These are phyloP conservation scores for Phytophthora lateralis DNA, from an alignment of 352 stramenopile species.

Conservation along the genomic window DNA sequence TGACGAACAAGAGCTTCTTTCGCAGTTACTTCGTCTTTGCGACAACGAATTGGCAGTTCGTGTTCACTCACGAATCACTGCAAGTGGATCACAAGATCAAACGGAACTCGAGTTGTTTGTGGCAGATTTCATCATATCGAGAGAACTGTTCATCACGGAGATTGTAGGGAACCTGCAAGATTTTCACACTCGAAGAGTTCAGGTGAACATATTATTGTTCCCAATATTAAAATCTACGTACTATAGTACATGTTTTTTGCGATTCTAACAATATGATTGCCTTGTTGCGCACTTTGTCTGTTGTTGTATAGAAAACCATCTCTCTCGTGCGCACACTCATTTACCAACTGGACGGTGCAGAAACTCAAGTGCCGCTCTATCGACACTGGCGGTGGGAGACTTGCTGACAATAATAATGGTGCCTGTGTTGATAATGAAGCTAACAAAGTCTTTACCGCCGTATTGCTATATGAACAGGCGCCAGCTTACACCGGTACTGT, in stretches of 20 bases:
- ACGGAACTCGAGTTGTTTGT: slow-evolving; percentile 39
- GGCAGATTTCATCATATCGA: slow-evolving; percentile 38
- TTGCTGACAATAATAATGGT: neutral
- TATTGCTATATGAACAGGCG: slow-evolving; percentile 22
- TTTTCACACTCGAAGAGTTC: neutral
- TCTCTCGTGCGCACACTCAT: slow-evolving; percentile 40
- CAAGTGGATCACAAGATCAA: slow-evolving; percentile 4
- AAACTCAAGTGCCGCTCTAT: slow-evolving; percentile 20
- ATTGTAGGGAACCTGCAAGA: slow-evolving; percentile 17
- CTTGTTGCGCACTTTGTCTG: neutral
- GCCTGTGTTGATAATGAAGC: neutral
- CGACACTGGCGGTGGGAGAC: slow-evolving; percentile 36
- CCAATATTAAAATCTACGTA: no score
- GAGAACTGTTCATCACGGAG: slow-evolving; percentile 31
- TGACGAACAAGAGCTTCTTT: slow-evolving; percentile 36
- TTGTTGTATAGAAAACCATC: slow-evolving; percentile 20
- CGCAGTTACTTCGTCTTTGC: slow-evolving; percentile 28
- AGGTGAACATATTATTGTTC: slow-evolving; percentile 21
- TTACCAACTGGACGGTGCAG: slow-evolving; percentile 27
- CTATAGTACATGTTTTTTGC: slow-evolving; percentile 2
- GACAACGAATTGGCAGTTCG: neutral
- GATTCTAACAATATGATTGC: slow-evolving; percentile 11
- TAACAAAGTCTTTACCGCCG: slow-evolving; percentile 5
- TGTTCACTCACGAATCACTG: neutral
- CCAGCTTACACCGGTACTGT: slow-evolving; percentile 29